Base-by-base conservation (phyloP, 257 asterid species). In the Leptodermis oblonga region DNA sequence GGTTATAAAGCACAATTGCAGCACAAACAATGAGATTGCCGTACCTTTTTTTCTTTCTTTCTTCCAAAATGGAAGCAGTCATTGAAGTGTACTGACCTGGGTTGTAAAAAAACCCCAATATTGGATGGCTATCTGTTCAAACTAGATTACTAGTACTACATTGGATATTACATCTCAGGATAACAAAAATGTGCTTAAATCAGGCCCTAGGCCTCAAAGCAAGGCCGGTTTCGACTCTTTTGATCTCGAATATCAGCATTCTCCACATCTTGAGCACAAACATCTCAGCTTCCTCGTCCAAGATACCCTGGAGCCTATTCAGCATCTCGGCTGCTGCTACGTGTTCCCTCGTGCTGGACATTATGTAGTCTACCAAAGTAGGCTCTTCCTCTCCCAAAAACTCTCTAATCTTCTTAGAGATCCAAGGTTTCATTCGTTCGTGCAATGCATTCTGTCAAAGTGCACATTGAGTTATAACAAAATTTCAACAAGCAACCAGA, bases 201-300 rank as follows among this genome's bases (percentile, higher is more conserved):
- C 86, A 94, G 65, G 83, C 70, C 83, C 81, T 85, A 2, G 84
- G 59, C 84, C 72, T 89, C 30, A 73, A 76, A 69, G 92, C 83
- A 76, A 89, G 65, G 60, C 99, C 97, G 18, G 85, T 92, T 80
- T 94, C 99, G 30, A 91, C 97, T 83, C 77, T 94, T 86, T 91
- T 91, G 79, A 94, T 86, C 85, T 94, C 99, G 75, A 89, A 94
- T 72, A 94, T 94, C 41, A 94, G 99, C 99, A 94, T 94, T 82
- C 99, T 94, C 98, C 99, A 94, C 98, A 94, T 91, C 89, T 94
- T 94, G 62, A 94, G 92, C 78, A 94, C 98, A 79, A 91, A 94
- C 99, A 94, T 87, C 78, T 94, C 99, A 30, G 99, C 99, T 82
- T 94, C 99, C 45, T 94, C 99, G 23, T 94, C 99, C 83, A 94